Evolutionary conservation across 257 asterid species (phyloP), one percentile per base, ranked within the genome.

Genomic region (Solanum medicagineum): DNA sequence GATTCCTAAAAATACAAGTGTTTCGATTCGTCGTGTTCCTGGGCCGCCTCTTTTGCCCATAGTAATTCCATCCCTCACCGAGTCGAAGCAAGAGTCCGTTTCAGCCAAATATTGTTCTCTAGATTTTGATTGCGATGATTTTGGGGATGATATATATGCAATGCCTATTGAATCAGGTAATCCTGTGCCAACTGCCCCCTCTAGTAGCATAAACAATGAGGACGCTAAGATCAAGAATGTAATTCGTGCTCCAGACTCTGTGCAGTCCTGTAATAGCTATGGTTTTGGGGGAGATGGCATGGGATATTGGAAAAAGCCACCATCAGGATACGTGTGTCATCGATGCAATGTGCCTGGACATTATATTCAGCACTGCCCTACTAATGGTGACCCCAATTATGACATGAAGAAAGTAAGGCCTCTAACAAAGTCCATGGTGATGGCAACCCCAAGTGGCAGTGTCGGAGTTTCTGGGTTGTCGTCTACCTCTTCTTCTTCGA

Each of bases 271-370:
- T 51, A 24, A 24, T 53, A 98, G 98, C 84, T 92, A 92, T 83
- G 96, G 94, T 59, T 95, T 95, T 86, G 93, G 95, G 80, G 89
- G 89, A 92, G 93, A 94, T 55, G 98, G 97, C 57, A 89, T 92
- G 87, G 99, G 93, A 93, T 91, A 36, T 4, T 36, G 93, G 90
- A 97, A 91, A 88, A 94, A 93, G 42, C 98, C 97, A 83, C 99
- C 99, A 5, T 94, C 82, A 59, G 98, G 99, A 47, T 97, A 97
- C 84, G 84, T 93, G 74, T 97, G 99, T 85, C 98, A 97, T 89
- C 92, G 99, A 90, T 97, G 99, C 92, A 95, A 93, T 87, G 95
- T 92, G 80, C 95, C 98, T 80, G 99, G 99, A 57, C 99, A 97
- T 88, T 93, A 9, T 13, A 97, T 97, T 87, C 98, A 97, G 90